A percentile compares a stretch with the other conserved stretches of the same genome.
phyloP scores from a whole-genome alignment of 306 rosid genomes.

The Vigna angularis region DNA sequence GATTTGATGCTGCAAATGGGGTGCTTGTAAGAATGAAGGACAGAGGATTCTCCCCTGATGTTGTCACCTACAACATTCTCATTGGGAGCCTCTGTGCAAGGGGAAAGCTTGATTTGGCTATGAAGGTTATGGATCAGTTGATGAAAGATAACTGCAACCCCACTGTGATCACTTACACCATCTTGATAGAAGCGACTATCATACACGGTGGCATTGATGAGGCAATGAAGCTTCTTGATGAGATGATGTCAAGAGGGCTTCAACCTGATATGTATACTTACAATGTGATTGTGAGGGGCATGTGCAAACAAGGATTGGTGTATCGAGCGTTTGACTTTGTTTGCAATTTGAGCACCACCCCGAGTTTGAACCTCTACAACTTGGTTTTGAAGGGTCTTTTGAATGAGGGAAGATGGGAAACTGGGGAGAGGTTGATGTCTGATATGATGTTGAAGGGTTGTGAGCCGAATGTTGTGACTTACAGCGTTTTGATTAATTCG shows the following conservation, averaged over 20 bases:
- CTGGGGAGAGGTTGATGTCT: constrained; percentile 64
- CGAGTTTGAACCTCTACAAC: constrained; percentile 74
- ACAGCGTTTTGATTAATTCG: constrained; percentile 68
- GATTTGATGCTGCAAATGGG: constrained; percentile 59
- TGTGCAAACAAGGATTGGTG: constrained; percentile 76
- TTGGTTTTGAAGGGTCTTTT: constrained; percentile 66
- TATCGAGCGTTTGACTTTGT: constrained; percentile 74
- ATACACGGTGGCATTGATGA: constrained; percentile 67
- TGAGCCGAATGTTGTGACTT: constrained; percentile 73
- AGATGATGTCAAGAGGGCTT: constrained; percentile 73
- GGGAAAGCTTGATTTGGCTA: constrained; percentile 63
- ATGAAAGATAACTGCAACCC: constrained; percentile 75
- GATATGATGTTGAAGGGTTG: constrained; percentile 69
- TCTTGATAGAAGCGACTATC: constrained; percentile 85
- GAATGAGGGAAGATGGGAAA: constrained; percentile 68
- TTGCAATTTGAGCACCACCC: constrained; percentile 49
- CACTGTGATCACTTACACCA: constrained; percentile 79
- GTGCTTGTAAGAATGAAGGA: constrained; percentile 77
- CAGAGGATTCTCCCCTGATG: constrained; percentile 74
- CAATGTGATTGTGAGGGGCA: constrained; percentile 73
- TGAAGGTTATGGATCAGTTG: constrained; percentile 68
- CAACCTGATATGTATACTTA: constrained; percentile 75
- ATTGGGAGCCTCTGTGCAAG: constrained; percentile 78
- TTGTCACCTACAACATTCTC: constrained; percentile 84
- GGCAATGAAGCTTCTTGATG: constrained; percentile 75